Evolutionary conservation across 2,329 filamentous ascomycete genomes (phyloP), one percentile per base, ranked within the genome.

Genomic region (Trichoderma arundinaceum): DNA sequence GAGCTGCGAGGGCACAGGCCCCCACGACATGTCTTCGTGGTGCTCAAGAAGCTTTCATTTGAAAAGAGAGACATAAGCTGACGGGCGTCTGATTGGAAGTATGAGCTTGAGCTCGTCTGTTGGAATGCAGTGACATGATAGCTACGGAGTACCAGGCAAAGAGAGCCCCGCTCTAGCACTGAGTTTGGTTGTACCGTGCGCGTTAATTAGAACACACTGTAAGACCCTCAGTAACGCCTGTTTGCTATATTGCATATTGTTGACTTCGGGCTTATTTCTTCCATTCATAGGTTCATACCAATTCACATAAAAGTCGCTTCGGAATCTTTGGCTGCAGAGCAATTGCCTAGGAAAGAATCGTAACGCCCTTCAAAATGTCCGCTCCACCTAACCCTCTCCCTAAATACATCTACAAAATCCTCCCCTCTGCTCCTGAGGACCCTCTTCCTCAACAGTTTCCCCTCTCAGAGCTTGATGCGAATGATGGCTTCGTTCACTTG

Each of bases 1-100:
- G 46, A 89, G 80, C 66, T 79, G 82, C 22, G 88, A 89, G 7
- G 92, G 85, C 38, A 86, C 79, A 33, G 91, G 90, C 8, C 84
- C 86, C 68, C 78, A 78, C 19, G 83, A 84, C 84, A 86, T 86
- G n/a, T 1, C 57, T 43, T 46, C 12, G 19, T 7, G 8, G 17
- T 28, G 5, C 49, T 54, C 43, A 54, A 19, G 22, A 46, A 33
- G 22, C 7, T 35, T 60, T 52, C 63, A 65, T 60, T 41, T 32
- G 35, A 9, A 41, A 39, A 19, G 12, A 54, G n/a, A n/a, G 2
- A 13, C 4, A 28, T 28, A 41, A 22, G 33, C 52, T 35, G 32
- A 41, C 52, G 3, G 12, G 35, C 52, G 35, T 41, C 35, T 15
- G 17, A 41, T 22, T 52, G 19, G 19, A 22, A 28, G 19, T 28